These are phyloP conservation scores for Candida alai DNA, from an alignment of 805 yeast species.

Conservation along the genomic window DNA sequence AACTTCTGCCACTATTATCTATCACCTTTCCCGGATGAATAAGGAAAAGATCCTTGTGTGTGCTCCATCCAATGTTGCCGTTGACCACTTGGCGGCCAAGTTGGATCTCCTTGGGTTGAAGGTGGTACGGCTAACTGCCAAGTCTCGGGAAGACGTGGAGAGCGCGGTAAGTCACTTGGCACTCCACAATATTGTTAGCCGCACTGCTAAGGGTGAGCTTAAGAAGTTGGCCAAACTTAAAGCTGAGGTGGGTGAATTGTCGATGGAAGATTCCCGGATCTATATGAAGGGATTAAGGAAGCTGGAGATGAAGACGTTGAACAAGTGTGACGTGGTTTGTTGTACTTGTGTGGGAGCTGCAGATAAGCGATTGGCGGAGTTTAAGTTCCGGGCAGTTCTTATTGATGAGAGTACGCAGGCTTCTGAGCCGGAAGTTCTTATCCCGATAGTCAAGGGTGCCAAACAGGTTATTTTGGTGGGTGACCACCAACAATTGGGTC, in stretches of 20 bases:
- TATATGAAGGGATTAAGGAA: constrained; percentile 35
- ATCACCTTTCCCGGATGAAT: constrained; percentile 63
- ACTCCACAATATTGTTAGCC: constrained; percentile 49
- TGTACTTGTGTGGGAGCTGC: constrained; percentile 94
- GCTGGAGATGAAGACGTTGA: constrained; percentile 49
- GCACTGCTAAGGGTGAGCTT: constrained; percentile 50
- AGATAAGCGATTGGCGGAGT: constrained; percentile 53
- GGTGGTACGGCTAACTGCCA: constrained; percentile 76
- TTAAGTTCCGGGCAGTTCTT: constrained; percentile 70
- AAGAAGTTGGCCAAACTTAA: constrained; percentile 55
- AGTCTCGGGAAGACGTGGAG: constrained; percentile 77
- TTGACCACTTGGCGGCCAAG: constrained; percentile 81
- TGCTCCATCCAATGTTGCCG: constrained; percentile 96
- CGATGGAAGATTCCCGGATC: constrained; percentile 47
- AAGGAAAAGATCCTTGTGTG: constrained; percentile 74
- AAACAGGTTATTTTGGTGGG: constrained; percentile 89
- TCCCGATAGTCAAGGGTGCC: constrained; percentile 86
- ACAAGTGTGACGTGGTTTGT: constrained; percentile 73
- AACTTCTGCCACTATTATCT: constrained; percentile 83
- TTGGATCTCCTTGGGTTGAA: constrained; percentile 66
- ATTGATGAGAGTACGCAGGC: constrained; percentile 95
- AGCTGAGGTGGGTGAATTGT: constrained; percentile 66
- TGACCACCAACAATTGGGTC: constrained; percentile 94
- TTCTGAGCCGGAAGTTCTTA: constrained; percentile 85
- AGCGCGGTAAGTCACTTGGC: constrained; percentile 55